These are phyloP conservation scores for Nidula niveotomentosa DNA, from an alignment of 1,284 basidiomycete genomes.

Conservation along the genomic window DNA sequence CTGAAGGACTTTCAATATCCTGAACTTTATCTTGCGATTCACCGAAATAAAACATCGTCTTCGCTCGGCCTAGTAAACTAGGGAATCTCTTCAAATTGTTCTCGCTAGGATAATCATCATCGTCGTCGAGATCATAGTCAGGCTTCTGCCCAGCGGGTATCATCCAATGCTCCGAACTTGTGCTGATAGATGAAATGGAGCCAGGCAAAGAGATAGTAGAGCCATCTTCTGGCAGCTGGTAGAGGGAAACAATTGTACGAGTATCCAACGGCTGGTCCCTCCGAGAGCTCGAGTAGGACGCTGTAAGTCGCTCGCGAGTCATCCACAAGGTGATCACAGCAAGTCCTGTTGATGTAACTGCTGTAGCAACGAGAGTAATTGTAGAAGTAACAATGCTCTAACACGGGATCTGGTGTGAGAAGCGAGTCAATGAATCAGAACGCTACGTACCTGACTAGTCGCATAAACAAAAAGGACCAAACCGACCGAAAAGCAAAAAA, in stretches of 20 bases:
- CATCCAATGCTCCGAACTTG: not conserved
- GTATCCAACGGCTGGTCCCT: not conserved
- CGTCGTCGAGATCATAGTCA: not conserved
- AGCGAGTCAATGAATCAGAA: not conserved
- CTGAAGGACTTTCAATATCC: not conserved
- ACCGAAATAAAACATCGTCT: not conserved
- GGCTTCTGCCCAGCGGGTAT: not conserved
- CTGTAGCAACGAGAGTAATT: conserved; percentile 72
- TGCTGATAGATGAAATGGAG: not conserved
- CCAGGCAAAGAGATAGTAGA: not conserved
- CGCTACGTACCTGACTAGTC: conserved; percentile 45
- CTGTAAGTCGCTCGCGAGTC: conserved; percentile 68
- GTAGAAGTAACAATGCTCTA: conserved; percentile 62
- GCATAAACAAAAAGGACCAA: conserved; percentile 68
- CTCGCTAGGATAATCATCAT: not conserved
- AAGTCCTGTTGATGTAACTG: conserved; percentile 73
- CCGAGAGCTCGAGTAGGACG: not conserved
- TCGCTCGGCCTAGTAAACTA: not conserved
- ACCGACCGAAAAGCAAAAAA: conserved; percentile 71
- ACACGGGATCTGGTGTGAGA: not conserved
- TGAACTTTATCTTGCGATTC: not conserved
- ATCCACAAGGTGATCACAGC: conserved; percentile 78
- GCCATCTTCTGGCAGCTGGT: not conserved
- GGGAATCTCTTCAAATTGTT: not conserved
- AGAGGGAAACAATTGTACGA: not conserved